Conservation (phyloP, 305 asterid genomes). For the Fraxinus floribunda region DNA sequence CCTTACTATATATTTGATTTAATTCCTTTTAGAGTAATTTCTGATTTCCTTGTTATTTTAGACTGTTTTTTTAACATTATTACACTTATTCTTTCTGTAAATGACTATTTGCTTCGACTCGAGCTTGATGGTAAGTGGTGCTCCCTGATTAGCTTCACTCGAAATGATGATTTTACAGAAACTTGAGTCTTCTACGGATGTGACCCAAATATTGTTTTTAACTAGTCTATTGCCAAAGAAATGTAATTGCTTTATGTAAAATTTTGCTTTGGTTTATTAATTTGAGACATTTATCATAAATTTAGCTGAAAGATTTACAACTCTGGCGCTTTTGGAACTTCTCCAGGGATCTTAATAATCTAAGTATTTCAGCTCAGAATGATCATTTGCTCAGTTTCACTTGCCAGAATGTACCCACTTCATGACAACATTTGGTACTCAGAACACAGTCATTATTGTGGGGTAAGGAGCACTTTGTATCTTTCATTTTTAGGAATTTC, state of each 20-base stretch:
- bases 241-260: not conserved
- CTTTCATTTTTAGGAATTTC: not conserved
- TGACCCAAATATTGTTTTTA: not conserved
- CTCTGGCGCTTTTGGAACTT: conserved; percentile 20
- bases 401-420: conserved; percentile 69
- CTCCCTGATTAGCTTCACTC: not conserved
- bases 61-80: too few species aligned
- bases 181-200: not conserved
- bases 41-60: too few species aligned
- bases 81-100: conserved; percentile 8
- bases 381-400: conserved; percentile 96
- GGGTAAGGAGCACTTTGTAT: conserved; percentile 44
- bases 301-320: not conserved
- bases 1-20: too few species aligned
- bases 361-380: conserved; percentile 87
- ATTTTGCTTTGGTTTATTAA: conserved; percentile 1
- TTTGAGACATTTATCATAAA: conserved; percentile 5
- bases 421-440: conserved; percentile 77
- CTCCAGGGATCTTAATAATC: conserved; percentile 74
- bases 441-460: conserved; percentile 52
- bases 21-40: too few species aligned
- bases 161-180: not conserved
- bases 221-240: not conserved
- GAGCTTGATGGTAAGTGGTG: not conserved
- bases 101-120: conserved; percentile 12